Conservation (phyloP, 306 rosid genomes). For the Pterocarpus macrocarpus region DNA sequence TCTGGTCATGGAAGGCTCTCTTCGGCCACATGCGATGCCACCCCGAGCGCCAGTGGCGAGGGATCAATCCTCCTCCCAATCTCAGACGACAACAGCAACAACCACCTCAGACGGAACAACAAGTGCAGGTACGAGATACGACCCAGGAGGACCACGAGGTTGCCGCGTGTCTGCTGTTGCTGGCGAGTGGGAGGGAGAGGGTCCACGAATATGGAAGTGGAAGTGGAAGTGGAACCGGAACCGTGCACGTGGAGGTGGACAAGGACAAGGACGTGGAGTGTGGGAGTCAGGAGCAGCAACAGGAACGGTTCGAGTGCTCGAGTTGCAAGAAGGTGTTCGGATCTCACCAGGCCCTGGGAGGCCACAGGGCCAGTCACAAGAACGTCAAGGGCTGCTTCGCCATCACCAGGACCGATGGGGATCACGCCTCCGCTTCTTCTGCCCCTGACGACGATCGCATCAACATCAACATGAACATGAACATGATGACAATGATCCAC, state of each 20-base stretch:
- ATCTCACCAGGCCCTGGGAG: conserved; percentile 85
- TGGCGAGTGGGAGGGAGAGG: conserved; percentile 48
- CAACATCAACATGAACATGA: neutral
- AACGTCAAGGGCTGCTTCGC: neutral
- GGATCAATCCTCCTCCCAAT: conserved; percentile 73
- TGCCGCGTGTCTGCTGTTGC: conserved; percentile 66
- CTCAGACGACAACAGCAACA: conserved; percentile 17
- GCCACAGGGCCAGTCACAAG: conserved; percentile 64
- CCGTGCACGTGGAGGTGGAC: neutral
- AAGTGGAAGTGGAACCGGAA: neutral
- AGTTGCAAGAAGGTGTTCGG: conserved; percentile 86
- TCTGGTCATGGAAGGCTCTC: conserved; percentile 88
- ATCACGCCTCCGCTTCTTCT: conserved; percentile 30
- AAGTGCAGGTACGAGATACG: neutral
- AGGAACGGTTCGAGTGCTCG: conserved; percentile 64
- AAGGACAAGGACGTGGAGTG: neutral
- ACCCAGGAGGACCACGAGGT: conserved; percentile 65
- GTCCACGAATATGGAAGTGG: neutral
- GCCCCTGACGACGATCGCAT: conserved; percentile 60
- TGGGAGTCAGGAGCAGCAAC: neutral
- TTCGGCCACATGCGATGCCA: conserved; percentile 97
- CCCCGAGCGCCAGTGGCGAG: conserved; percentile 92
- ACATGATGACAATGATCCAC: too few relatives aligned
- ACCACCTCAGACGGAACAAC: neutral
- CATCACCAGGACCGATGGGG: neutral